phyloP scores from a whole-genome alignment of 1,139 yeast genomes.

The Geotrichum candidum region DNA sequence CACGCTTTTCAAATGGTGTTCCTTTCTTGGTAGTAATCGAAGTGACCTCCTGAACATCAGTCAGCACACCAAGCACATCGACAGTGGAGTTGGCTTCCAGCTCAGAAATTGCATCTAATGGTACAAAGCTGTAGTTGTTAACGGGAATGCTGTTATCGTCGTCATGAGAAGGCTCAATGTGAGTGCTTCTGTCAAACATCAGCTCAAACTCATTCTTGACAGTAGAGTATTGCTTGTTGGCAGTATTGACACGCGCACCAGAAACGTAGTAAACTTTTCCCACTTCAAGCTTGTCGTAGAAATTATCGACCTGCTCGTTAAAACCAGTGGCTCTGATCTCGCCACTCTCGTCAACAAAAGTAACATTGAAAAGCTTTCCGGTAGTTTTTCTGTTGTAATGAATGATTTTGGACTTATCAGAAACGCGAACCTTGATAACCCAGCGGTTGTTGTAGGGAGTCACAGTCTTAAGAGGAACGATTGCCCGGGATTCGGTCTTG shows the following conservation, averaged over 20 bases:
- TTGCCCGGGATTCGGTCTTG: constrained; percentile 25
- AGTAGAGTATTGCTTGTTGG: constrained; percentile 82
- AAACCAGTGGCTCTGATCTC: constrained; percentile 96
- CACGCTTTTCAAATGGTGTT: constrained; percentile 87
- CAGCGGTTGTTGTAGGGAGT: constrained; percentile 89
- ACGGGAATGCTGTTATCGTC: constrained; percentile 58
- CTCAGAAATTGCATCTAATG: constrained; percentile 58
- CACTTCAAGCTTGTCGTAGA: constrained; percentile 69
- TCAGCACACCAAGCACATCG: constrained; percentile 83
- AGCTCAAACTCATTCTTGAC: constrained; percentile 86
- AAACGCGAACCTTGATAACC: constrained; percentile 90
- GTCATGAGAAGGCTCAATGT: constrained; percentile 66
- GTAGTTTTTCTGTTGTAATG: constrained; percentile 66
- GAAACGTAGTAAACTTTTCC: constrained; percentile 85
- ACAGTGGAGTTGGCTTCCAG: constrained; percentile 66
- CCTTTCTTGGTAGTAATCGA: constrained; percentile 92
- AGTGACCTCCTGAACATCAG: constrained; percentile 64
- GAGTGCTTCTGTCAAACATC: constrained; percentile 71
- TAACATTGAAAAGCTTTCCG: constrained; percentile 75
- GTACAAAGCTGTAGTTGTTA: constrained; percentile 67
- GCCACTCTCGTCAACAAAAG: constrained; percentile 88
- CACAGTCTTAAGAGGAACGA: constrained; percentile 75
- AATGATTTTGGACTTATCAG: constrained; percentile 80
- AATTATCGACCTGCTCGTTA: constrained; percentile 77
- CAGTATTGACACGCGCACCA: constrained; percentile 72